Conservation (phyloP, 2,329 filamentous ascomycete genomes). For the Byssochlamys sp. region DNA sequence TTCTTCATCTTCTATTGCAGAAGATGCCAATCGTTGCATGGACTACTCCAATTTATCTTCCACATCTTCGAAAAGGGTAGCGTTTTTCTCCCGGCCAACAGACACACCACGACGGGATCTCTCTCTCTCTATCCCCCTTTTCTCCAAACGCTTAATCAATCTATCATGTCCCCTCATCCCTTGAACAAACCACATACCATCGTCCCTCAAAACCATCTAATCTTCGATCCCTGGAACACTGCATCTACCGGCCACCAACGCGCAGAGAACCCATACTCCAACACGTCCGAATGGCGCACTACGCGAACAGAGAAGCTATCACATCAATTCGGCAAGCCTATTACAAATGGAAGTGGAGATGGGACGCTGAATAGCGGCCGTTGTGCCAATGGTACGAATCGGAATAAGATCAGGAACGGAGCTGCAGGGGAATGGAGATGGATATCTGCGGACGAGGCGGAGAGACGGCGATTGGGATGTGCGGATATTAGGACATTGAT, state of each 20-base stretch:
- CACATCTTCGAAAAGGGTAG: background rate
- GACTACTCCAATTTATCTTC: background rate
- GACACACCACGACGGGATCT: too few relatives aligned
- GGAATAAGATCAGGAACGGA: conserved; percentile 38
- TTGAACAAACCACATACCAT: background rate
- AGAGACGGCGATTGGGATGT: conserved; percentile 15
- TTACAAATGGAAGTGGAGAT: conserved; percentile 54
- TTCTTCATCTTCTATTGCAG: background rate
- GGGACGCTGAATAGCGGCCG: conserved; percentile 41
- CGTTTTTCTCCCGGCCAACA: background rate
- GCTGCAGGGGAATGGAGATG: conserved; percentile 43
- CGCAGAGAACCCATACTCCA: conserved; percentile 56
- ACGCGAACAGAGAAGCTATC: conserved; percentile 60
- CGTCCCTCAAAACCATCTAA: conserved; percentile 15
- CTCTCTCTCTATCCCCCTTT: too few relatives aligned
- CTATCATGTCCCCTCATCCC: background rate
- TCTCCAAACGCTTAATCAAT: background rate
- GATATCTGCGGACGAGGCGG: conserved; percentile 20
- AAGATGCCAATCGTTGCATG: background rate
- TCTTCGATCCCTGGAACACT: conserved; percentile 49
- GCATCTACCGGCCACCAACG: conserved; percentile 69
- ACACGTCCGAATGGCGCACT: conserved; percentile 60
- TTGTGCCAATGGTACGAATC: too few relatives aligned
- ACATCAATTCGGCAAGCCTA: conserved; percentile 59
- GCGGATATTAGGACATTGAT: conserved; percentile 40